Base-by-base conservation (phyloP, 306 rosid species). In the Glycine soja region DNA sequence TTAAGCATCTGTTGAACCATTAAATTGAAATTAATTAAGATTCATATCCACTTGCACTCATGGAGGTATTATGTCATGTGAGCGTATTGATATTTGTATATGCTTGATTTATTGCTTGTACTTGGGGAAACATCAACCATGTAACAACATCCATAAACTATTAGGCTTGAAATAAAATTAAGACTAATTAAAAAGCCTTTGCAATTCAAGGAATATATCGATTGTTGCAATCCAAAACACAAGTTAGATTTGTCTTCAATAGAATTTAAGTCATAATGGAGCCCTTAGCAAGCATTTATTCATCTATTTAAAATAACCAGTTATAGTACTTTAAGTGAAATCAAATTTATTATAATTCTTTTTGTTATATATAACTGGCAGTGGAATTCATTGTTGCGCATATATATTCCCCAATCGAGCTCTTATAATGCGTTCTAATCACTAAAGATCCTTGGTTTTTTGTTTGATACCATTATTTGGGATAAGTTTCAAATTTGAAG, bases 81-180 rank as follows among this genome's bases (percentile, higher is more conserved):
- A 77, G 53, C 14, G 48, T 15, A 70, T 76, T 75, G 70, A 51
- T 34, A 76, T 77, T 43, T 78, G 78, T 71, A 78, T 78, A 68
- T 58, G 52, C 51, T 63, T n/a, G 72, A 71, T 73, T 71, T 68
- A 47, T 68, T 36, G 80, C 64, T 66, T 54, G 78, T 70, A 78
- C 67, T 76, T 79, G 75, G 57, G 64, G 83, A 82, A 82, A 79
- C 91, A 84, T 80, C 86, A 88, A 84, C 78, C 77, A 84, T 58
- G 76, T 75, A 54, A 58, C 74, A 72, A 53, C 62, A 77, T 54
- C 62, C 50, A 66, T 52, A 66, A 54, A 78, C 47, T 69, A 83
- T 84, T 75, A 47, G 54, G 36, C 63, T 75, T 78, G 56, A 86
- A 82, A 40, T 64, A 43, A 76, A 72, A 59, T 32, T 73, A 63